phyloP scores from a whole-genome alignment of 768 basidiomycete genomes.

The Russula earlei region DNA sequence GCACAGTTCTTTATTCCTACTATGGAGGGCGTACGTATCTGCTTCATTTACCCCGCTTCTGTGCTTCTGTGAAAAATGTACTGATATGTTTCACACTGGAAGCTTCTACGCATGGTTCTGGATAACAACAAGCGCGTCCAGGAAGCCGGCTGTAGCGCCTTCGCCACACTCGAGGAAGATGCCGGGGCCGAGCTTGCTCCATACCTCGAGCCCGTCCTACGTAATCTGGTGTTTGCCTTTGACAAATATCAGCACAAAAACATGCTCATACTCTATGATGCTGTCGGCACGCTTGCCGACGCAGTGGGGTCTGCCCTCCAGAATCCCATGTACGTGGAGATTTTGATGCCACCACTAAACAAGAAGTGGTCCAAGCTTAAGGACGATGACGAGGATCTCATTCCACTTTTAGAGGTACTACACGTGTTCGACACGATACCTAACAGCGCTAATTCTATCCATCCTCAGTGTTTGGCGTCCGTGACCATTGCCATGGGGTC shows the following conservation, averaged over 20 bases:
- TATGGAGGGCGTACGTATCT: constrained; percentile 77
- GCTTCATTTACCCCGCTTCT: constrained; percentile 23
- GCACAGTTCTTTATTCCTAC: constrained; percentile 89
- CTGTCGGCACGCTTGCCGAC: constrained; percentile 96
- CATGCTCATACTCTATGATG: constrained; percentile 95
- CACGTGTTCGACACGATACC: not conserved
- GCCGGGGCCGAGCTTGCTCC: constrained; percentile 85
- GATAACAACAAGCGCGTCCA: constrained; percentile 99
- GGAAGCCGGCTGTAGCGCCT: constrained; percentile 97
- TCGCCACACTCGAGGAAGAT: constrained; percentile 97
- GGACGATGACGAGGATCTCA: constrained; percentile 87
- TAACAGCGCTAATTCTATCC: not conserved
- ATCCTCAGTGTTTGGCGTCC: constrained; percentile 83
- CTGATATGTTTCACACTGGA: constrained; percentile 13
- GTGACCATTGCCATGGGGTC: constrained; percentile 93
- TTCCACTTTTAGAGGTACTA: constrained; percentile 88
- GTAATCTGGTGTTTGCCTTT: constrained; percentile 93
- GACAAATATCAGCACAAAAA: constrained; percentile 99
- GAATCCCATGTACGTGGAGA: constrained; percentile 82
- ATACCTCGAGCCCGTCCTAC: constrained; percentile 89
- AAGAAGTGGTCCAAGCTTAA: constrained; percentile 82
- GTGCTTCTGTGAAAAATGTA: constrained; percentile 9
- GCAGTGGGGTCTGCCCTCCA: constrained; percentile 85
- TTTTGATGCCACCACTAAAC: constrained; percentile 92
- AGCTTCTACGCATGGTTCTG: constrained; percentile 95